Percentiles rank a stretch among this genome's conserved stretches.
Conservation (phyloP, 257 asterid genomes). For the Jacaranda copaia region DNA sequence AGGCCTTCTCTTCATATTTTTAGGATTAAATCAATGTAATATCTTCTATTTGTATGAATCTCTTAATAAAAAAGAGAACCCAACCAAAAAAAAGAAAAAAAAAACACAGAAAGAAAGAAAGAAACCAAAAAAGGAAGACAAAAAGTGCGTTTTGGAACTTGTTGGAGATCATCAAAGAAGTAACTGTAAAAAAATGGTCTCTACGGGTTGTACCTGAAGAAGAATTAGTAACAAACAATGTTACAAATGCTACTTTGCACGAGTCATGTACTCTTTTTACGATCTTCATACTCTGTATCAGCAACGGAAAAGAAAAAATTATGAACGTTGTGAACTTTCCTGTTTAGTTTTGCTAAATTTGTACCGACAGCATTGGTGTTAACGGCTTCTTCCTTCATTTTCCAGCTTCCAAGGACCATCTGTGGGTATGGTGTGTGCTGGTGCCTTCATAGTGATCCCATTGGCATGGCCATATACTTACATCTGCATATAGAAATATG, state of each 20-base stretch:
- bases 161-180: slow-evolving; percentile 19
- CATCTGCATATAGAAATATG: too few relatives aligned
- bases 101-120: not conserved
- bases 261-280: not conserved
- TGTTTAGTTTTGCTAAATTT: not conserved
- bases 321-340: not conserved
- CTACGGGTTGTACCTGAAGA: slow-evolving; percentile 18
- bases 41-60: slow-evolving; percentile 45
- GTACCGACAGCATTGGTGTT: not conserved
- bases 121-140: not conserved
- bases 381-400: not conserved
- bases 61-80: slow-evolving; percentile 30
- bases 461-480: too few relatives aligned
- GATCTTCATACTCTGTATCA: not conserved
- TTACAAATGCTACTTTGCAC: not conserved
- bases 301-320: not conserved
- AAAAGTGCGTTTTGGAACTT: not conserved
- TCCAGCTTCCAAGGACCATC: not conserved
- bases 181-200: slow-evolving; percentile 26
- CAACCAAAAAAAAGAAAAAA: not conserved
- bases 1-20: slow-evolving; percentile 39
- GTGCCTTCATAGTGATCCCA: too few relatives aligned
- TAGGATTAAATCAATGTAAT: slow-evolving; percentile 43
- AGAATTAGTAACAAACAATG: not conserved
- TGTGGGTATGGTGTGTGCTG: not conserved